phyloP scores from a whole-genome alignment of 768 basidiomycete genomes.

The Naganishia friedmannii region DNA sequence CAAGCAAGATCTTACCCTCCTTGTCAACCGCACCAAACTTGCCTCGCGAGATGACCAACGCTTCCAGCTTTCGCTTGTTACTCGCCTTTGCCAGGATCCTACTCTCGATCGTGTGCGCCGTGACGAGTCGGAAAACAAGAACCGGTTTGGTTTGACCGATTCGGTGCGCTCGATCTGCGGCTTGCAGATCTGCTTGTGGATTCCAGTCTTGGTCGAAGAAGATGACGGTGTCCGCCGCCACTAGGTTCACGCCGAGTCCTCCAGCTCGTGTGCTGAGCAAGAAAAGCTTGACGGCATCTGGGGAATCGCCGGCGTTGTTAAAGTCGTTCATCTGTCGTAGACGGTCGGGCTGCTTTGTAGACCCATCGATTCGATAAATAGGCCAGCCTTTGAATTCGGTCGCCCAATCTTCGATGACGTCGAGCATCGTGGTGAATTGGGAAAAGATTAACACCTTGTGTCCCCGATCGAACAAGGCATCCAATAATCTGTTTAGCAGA shows the following conservation, averaged over 20 bases:
- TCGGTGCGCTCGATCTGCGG: constrained; percentile 90
- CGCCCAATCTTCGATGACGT: constrained; percentile 93
- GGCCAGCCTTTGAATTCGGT: constrained; percentile 73
- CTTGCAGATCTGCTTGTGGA: constrained; percentile 94
- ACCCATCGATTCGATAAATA: constrained; percentile 89
- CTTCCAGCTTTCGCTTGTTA: constrained; percentile 74
- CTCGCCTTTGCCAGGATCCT: constrained; percentile 77
- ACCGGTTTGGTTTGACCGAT: constrained; percentile 92
- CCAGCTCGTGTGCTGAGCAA: constrained; percentile 93
- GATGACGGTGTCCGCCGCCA: constrained; percentile 66
- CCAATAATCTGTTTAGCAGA: constrained; percentile 80
- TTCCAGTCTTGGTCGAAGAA: constrained; percentile 89
- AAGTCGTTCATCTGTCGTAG: constrained; percentile 79
- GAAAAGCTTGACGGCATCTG: constrained; percentile 52
- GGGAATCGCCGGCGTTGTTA: constrained; percentile 66
- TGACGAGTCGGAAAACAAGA: constrained; percentile 80
- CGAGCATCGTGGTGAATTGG: constrained; percentile 94
- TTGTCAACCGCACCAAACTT: constrained; percentile 72
- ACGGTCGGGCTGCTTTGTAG: constrained; percentile 74
- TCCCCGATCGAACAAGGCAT: constrained; percentile 69
- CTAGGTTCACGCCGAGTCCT: constrained; percentile 86
- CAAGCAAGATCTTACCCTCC: constrained; percentile 54
- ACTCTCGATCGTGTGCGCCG: constrained; percentile 74
- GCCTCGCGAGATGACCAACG: constrained; percentile 91
- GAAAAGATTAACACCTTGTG: constrained; percentile 74